Conservation (phyloP, 345 rosid genomes). For the Gossypium longicalyx region DNA sequence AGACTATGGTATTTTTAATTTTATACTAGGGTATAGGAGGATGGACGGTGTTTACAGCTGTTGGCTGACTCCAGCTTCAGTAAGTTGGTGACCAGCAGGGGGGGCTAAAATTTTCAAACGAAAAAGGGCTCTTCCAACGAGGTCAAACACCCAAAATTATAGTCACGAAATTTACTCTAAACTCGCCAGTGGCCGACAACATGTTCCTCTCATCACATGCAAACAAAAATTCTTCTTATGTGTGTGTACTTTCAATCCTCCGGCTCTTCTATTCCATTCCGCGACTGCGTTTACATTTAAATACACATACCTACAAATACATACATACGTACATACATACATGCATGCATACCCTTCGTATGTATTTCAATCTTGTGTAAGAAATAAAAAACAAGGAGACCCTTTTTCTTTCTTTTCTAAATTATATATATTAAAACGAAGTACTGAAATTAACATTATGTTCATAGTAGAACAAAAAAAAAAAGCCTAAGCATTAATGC, state of each 20-base stretch:
- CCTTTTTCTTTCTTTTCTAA: too few species aligned
- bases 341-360: background rate
- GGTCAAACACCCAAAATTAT: constrained; percentile 28
- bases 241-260: background rate
- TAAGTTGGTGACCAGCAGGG: background rate
- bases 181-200: constrained; percentile 46
- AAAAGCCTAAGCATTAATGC: constrained; percentile 4
- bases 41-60: constrained; percentile 1
- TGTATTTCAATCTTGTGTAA: background rate
- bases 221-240: constrained; percentile 17
- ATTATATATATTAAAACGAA: background rate
- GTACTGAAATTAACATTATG: background rate
- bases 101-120: background rate
- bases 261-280: background rate
- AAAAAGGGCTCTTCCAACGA: constrained; percentile 23
- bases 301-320: background rate
- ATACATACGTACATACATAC: background rate
- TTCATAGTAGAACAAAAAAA: background rate
- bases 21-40: background rate
- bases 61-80: background rate
- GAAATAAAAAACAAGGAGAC: background rate
- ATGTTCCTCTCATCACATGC: constrained; percentile 36
- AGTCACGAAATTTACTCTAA: background rate
- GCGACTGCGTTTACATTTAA: background rate
- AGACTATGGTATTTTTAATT: background rate